Conservation (phyloP, 2,329 filamentous ascomycete genomes). For the Capronia americana region DNA sequence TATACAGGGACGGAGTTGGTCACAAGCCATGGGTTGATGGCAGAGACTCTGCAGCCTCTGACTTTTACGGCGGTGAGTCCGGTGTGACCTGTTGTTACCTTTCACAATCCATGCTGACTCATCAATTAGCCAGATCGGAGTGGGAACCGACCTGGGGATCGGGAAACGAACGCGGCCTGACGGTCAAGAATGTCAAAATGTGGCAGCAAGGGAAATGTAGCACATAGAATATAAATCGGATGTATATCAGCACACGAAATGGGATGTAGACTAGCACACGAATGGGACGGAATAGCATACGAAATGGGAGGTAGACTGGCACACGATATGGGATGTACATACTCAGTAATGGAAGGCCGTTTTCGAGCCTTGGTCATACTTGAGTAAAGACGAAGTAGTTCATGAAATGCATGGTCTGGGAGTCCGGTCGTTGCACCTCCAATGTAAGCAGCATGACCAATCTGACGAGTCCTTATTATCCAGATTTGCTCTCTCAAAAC, state of each 20-base stretch:
- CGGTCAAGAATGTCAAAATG: constrained; percentile 56
- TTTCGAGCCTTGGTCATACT: constrained; percentile 25
- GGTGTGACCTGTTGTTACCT: constrained; percentile 4
- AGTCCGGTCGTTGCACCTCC: too few relatives aligned
- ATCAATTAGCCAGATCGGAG: constrained; percentile 24
- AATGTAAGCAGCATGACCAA: too few relatives aligned
- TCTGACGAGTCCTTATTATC: too few relatives aligned
- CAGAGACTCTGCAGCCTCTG: constrained; percentile 37
- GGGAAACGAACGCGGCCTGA: constrained; percentile 54
- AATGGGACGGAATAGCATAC: constrained; percentile 25
- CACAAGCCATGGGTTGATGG: constrained; percentile 37
- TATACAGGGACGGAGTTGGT: constrained; percentile 48
- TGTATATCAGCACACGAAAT: constrained; percentile 25
- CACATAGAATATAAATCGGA: constrained; percentile 25
- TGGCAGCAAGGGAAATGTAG: constrained; percentile 43
- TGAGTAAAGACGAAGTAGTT: constrained; percentile 20
- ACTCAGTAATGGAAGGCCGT: constrained; percentile 18
- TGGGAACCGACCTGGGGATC: constrained; percentile 59
- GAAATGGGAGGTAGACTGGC: constrained; percentile 24
- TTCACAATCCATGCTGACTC: constrained; percentile 12
- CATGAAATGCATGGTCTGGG: constrained; percentile 12
- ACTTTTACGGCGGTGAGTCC: constrained; percentile 46
- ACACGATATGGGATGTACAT: constrained; percentile 29
- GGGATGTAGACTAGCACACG: constrained; percentile 25
- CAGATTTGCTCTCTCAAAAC: too few relatives aligned